A percentile compares a stretch with the other conserved stretches of the same genome.
These are phyloP conservation scores for Ustilago vetiveriae DNA, from an alignment of 1,284 basidiomycete genomes.

Conservation along the genomic window DNA sequence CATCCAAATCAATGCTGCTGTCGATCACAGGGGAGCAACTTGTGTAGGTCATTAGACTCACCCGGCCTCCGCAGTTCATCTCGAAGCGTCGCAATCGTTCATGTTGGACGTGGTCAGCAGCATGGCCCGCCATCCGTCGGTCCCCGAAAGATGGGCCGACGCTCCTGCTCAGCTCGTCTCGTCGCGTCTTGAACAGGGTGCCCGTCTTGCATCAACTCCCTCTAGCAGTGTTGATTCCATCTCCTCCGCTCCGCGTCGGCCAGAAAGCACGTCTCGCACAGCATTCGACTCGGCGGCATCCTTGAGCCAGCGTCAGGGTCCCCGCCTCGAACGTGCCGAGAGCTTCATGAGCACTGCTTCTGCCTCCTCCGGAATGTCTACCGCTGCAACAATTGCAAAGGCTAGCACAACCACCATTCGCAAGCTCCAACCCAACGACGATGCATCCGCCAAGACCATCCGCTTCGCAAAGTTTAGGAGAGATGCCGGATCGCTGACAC, in stretches of 20 bases:
- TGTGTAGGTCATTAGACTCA: neutral
- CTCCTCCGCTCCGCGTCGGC: slow-evolving; percentile 12
- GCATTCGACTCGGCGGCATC: neutral
- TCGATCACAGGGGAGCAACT: neutral
- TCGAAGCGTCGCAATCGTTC: neutral
- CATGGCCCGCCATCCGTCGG: slow-evolving; percentile 15
- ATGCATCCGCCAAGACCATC: slow-evolving; percentile 23
- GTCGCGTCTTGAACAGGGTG: slow-evolving; percentile 34
- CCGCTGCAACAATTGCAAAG: slow-evolving; percentile 37
- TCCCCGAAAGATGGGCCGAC: slow-evolving; percentile 19
- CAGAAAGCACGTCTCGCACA: slow-evolving; percentile 3
- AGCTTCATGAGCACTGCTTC: slow-evolving; percentile 40
- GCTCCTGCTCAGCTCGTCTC: slow-evolving; percentile 37
- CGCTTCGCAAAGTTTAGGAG: slow-evolving; percentile 26
- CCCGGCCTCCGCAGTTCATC: neutral
- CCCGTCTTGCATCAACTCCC: slow-evolving; percentile 16
- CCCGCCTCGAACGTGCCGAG: slow-evolving; percentile 25
- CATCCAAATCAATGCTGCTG: no score
- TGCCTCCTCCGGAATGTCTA: slow-evolving; percentile 10
- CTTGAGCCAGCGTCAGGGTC: neutral
- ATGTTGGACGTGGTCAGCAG: slow-evolving; percentile 28
- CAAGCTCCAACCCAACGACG: slow-evolving; percentile 18
- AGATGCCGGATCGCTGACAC: slow-evolving; percentile 14
- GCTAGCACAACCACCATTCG: slow-evolving; percentile 43
- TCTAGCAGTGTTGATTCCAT: slow-evolving; percentile 25